phyloP scores from a whole-genome alignment of 768 basidiomycete genomes.

The Coprinopsis marcescibilis region DNA sequence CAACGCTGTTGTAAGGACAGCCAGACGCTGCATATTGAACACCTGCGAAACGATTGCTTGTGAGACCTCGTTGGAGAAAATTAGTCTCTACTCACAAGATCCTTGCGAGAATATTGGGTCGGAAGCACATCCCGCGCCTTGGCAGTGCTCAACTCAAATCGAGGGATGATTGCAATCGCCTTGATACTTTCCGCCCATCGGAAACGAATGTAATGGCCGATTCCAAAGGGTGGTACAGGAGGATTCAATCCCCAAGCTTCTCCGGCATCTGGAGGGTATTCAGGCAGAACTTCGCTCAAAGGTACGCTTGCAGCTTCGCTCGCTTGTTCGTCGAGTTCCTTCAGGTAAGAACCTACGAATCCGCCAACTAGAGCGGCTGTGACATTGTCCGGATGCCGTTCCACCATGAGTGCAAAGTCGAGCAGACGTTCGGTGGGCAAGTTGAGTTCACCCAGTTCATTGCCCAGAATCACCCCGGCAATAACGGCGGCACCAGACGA shows the following conservation, averaged over 20 bases:
- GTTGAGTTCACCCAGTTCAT: slow-evolving; percentile 70
- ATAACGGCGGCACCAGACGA: slow-evolving; percentile 99
- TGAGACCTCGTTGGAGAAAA: slow-evolving; percentile 1
- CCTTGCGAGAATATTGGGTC: slow-evolving; percentile 75
- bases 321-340: slow-evolving; percentile 79
- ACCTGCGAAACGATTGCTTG: slow-evolving; percentile 47
- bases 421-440: slow-evolving; percentile 71
- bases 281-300: slow-evolving; percentile 91
- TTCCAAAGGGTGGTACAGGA: slow-evolving; percentile 81
- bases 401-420: slow-evolving; percentile 98
- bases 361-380: slow-evolving; percentile 96
- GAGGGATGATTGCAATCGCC: slow-evolving; percentile 90
- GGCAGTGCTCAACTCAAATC: slow-evolving; percentile 95
- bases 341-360: slow-evolving; percentile 93
- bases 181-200: slow-evolving; percentile 80
- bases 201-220: slow-evolving; percentile 92
- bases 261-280: slow-evolving; percentile 90
- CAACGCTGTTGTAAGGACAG: slow-evolving; percentile 92
- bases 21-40: slow-evolving; percentile 94
- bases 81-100: slow-evolving; percentile 64
- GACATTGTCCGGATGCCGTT: slow-evolving; percentile 98
- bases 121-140: slow-evolving; percentile 91
- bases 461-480: slow-evolving; percentile 88
- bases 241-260: slow-evolving; percentile 89
- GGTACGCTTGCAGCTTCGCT: slow-evolving; percentile 85